Evolutionary conservation across 441 rosid genomes (phyloP), one percentile per base, ranked within the genome.

Genomic region (Mallotus japonicus): DNA sequence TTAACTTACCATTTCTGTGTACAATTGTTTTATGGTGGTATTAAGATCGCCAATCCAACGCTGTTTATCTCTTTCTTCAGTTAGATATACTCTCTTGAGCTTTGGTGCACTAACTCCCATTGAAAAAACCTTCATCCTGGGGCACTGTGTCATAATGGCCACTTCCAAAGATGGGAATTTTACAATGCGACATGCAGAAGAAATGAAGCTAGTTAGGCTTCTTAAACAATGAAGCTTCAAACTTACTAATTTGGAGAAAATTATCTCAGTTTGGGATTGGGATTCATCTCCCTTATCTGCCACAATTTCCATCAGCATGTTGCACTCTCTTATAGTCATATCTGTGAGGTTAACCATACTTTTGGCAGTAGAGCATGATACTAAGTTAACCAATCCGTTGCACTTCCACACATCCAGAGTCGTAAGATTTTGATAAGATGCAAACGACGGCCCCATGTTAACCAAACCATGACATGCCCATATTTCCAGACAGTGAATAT

Each of bases 241-340:
- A 46, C 2, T 40, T 42, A 47, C 12, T 55, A 80, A 69, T 51
- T 44, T 56, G 14, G 14, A 40, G 62, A 80, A 83, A 6, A 20
- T 16, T 8, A 78, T 75, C 16, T 62, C 69, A 7, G 19, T 62
- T 5, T 11, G 17, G 0, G 32, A 28, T 28, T 28, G 32, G 32
- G 8, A 22, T 57, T 8, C 53, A 3, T 59, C 59, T 62, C 7
- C 72, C 3, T 75, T 71, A 4, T 14, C 49, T 57, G 64, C 37
- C 24, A 72, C 12, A 16, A 62, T 51, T 6, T 37, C 62, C 15
- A 20, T 59, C 54, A 67, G 0, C 44, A 13, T 7, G 4, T 90
- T 67, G 93, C 87, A 75, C 80, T 91, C 88, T 84, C 81, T 84
- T 88, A 91, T 1, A 85, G 85, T 72, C 89, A 95, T 24, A 84